Base-by-base conservation (phyloP, 805 yeast species). In the Hanseniaspora pseudoguilliermondii region DNA sequence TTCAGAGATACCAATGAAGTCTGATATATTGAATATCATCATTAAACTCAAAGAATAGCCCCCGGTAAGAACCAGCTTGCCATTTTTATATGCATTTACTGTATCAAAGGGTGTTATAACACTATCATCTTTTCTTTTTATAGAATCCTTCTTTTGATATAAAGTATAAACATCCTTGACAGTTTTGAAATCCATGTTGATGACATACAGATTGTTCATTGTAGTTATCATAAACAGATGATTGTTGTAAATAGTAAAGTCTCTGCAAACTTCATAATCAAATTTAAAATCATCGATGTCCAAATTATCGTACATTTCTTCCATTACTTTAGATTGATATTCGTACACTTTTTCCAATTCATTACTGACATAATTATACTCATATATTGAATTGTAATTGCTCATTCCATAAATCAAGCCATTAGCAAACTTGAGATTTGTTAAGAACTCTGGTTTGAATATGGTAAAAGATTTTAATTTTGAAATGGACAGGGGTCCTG, bases 121-220 rank as follows among this genome's bases (percentile, higher is more conserved):
- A 29, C 43, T 15, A 25, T 18, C 36, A 11, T 25, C 10, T 10
- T 46, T 46, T 29, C 44, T 39, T 7, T 35, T 43, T 8, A 20
- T 5, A 5, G 13, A 32, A 13, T 15, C 13, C 3, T n/a, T 34
- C 21, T 34, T 46, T 29, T 46, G n/a, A 46, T 53, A 53, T n/a
- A 53, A 29, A 23, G 32, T 41, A 20, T 38, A 53, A 16, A 53
- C 42, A 20, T 38, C 41, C 10, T 15, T 38, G 4, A 46, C 6
- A 6, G 32, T 25, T 11, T 34, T 29, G 25, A 46, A 53, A 16
- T 53, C 50, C 36, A 39, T 38, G 11, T 53, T 49, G 9, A 38
- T 38, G 9, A 44, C 49, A 23, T 53, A 53, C 6, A 53, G 36
- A 46, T 53, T 46, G 15, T 53, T 53, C 47, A 42, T 42, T 9